A percentile compares a stretch with the other conserved stretches of the same genome.
Evolutionary conservation across 768 basidiomycete genomes (phyloP).

Genomic region (Boletus reticulatus): DNA sequence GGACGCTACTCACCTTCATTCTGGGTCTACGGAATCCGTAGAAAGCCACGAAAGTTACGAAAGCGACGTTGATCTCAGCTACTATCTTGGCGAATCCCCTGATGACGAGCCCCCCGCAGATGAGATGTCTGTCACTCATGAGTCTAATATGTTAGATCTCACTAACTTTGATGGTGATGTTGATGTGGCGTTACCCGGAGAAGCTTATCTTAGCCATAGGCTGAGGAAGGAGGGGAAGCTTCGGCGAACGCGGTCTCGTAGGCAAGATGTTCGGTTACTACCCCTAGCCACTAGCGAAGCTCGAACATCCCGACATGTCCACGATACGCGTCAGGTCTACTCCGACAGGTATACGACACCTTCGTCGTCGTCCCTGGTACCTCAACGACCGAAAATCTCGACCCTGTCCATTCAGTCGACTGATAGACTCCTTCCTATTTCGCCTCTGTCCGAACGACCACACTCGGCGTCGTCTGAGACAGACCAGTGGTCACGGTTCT

Average conservation of each 20-base stretch:
- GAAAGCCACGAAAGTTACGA: slow-evolving; percentile 32
- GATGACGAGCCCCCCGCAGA: slow-evolving; percentile 29
- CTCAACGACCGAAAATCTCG: neutral
- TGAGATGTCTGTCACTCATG: slow-evolving; percentile 38
- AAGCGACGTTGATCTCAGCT: slow-evolving; percentile 41
- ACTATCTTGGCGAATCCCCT: slow-evolving; percentile 38
- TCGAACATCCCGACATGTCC: neutral
- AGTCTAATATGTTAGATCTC: slow-evolving; percentile 57
- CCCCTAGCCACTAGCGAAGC: neutral
- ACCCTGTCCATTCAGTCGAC: slow-evolving; percentile 16
- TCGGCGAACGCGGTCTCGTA: slow-evolving; percentile 48
- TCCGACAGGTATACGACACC: neutral
- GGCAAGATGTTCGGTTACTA: slow-evolving; percentile 11
- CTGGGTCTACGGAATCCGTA: slow-evolving; percentile 25
- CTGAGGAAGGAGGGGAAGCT: slow-evolving; percentile 62
- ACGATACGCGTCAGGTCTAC: neutral
- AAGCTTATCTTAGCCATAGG: slow-evolving; percentile 47
- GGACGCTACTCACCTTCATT: slow-evolving; percentile 2
- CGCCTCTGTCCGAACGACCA: slow-evolving; percentile 19
- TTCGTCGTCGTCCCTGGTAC: neutral
- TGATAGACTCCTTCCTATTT: slow-evolving; percentile 18
- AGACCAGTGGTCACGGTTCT: slow-evolving; percentile 10
- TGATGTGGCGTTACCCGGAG: slow-evolving; percentile 55
- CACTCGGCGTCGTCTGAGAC: slow-evolving; percentile 11
- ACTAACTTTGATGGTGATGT: slow-evolving; percentile 81